These are phyloP conservation scores for Cyberlindnera japonica DNA, from an alignment of 805 yeast genomes.

Conservation along the genomic window DNA sequence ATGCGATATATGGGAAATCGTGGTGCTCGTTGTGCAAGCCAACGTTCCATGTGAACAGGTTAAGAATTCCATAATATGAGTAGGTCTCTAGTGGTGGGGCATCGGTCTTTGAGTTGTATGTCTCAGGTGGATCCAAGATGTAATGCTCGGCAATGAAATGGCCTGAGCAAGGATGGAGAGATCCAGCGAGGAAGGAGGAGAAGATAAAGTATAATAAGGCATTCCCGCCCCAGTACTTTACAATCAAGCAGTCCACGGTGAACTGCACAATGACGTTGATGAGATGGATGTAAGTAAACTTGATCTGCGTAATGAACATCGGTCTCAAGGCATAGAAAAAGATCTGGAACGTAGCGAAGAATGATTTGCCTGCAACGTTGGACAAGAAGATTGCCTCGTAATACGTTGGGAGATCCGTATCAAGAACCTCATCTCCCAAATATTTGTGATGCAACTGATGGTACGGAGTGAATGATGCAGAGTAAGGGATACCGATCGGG, in stretches of 20 bases:
- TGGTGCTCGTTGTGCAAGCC: slow-evolving; percentile 95
- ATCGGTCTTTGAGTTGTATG: slow-evolving; percentile 26
- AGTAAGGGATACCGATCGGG: slow-evolving; percentile 88
- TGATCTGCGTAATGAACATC: slow-evolving; percentile 73
- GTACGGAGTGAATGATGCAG: slow-evolving; percentile 82
- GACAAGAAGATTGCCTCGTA: slow-evolving; percentile 73
- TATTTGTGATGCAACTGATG: slow-evolving; percentile 91
- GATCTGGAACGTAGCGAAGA: slow-evolving; percentile 86
- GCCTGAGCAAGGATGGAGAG: slow-evolving; percentile 91
- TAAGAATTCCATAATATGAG: slow-evolving; percentile 81
- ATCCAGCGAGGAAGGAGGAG: slow-evolving; percentile 85
- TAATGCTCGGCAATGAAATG: slow-evolving; percentile 96
- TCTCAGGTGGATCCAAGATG: slow-evolving; percentile 55
- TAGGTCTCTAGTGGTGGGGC: slow-evolving; percentile 75
- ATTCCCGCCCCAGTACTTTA: slow-evolving; percentile 59
- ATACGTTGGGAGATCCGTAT: slow-evolving; percentile 83
- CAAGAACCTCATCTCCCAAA: slow-evolving; percentile 77
- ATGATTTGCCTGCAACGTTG: slow-evolving; percentile 80
- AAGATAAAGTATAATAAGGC: slow-evolving; percentile 63
- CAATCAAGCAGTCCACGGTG: slow-evolving; percentile 52
- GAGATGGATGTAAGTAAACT: slow-evolving; percentile 71
- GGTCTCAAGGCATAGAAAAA: slow-evolving; percentile 89
- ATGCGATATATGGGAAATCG: slow-evolving; percentile 90
- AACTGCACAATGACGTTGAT: slow-evolving; percentile 59
- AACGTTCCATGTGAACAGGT: slow-evolving; percentile 82